Base-by-base conservation (phyloP, 1,284 basidiomycete genomes). In the Lignosus rhinocerotis region DNA sequence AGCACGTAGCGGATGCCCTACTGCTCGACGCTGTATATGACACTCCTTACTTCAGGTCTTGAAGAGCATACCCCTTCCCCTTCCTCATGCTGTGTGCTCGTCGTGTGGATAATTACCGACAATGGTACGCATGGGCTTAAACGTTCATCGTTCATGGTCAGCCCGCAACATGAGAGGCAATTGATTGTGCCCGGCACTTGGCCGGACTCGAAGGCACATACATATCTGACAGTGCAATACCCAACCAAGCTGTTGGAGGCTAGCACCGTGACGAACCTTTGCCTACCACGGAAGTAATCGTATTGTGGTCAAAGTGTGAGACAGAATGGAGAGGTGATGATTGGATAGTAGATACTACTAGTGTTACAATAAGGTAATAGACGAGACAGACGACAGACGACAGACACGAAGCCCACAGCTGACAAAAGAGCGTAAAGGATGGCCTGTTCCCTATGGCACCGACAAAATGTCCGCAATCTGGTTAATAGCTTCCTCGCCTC, bases 11-110 rank as follows among this genome's bases (percentile, higher is more conserved):
- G 60, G 62, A 59, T 61, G 57, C 60, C 56, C 58, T 43, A 46
- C 49, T 58, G 53, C 59, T 61, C 55, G 59, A 57, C 55, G 58
- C 55, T 60, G 62, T 64, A 64, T 57, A 59, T 58, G 60, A 61
- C 56, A 63, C 56, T 59, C 56, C 53, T 63, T 60, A 33, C 44
- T 30, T 38, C 41, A 53, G 56, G 58, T 58, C 44, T 46, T 21
- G 36, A 51, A 56, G 55, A 63, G 61, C 57, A 58, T 53, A 53
- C 46, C 53, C 50, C 44, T 46, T 14, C 43, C 19, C 11, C 11
- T 19, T 14, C 36, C 11, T n/a, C 11, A 39, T 36, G 36, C 36
- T 39, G 36, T 39, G 36, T 39, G 6, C 12, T 39, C 11, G 36
- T 39, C n/a, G 36, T n/a, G 36, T 39, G 36, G 25, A 25, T 25